Conservation (phyloP, 805 yeast genomes). For the Trichomonascus vanleenenianus region DNA sequence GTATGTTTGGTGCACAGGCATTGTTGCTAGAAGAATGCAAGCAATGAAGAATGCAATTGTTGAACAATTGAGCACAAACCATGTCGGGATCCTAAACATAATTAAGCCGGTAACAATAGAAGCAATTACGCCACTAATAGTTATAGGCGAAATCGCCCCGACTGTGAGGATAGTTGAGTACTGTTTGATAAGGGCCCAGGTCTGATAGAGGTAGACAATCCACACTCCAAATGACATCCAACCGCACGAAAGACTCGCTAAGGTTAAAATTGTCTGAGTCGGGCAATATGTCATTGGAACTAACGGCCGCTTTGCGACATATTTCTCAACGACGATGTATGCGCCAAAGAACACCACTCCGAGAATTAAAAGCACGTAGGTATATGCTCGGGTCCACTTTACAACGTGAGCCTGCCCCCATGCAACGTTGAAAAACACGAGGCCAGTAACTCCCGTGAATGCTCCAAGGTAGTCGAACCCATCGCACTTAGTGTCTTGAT, state of each 20-base stretch:
- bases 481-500: constrained; percentile 14
- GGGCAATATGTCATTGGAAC: constrained; percentile 45
- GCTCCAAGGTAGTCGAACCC: constrained; percentile 47
- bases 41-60: constrained; percentile 50
- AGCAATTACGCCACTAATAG: constrained; percentile 49
- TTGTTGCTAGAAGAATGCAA: constrained; percentile 41
- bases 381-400: constrained; percentile 58
- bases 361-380: constrained; percentile 46
- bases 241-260: constrained; percentile 48
- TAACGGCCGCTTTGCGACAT: constrained; percentile 42
- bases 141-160: constrained; percentile 37
- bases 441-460: constrained; percentile 47
- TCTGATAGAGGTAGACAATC: constrained; percentile 53
- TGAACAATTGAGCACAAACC: constrained; percentile 44
- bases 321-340: constrained; percentile 44
- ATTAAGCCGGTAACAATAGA: constrained; percentile 44
- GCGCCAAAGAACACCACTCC: constrained; percentile 37
- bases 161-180: constrained; percentile 40
- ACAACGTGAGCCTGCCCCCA: constrained; percentile 71
- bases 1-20: constrained; percentile 53
- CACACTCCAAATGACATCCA: constrained; percentile 76
- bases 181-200: constrained; percentile 43
- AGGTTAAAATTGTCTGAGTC: constrained; percentile 39
- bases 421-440: constrained; percentile 56
- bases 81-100: constrained; percentile 41